A percentile compares a stretch with the other conserved stretches of the same genome.
Conservation (phyloP, 495 filamentous ascomycete genomes). For the Hypoxylon fuscum region DNA sequence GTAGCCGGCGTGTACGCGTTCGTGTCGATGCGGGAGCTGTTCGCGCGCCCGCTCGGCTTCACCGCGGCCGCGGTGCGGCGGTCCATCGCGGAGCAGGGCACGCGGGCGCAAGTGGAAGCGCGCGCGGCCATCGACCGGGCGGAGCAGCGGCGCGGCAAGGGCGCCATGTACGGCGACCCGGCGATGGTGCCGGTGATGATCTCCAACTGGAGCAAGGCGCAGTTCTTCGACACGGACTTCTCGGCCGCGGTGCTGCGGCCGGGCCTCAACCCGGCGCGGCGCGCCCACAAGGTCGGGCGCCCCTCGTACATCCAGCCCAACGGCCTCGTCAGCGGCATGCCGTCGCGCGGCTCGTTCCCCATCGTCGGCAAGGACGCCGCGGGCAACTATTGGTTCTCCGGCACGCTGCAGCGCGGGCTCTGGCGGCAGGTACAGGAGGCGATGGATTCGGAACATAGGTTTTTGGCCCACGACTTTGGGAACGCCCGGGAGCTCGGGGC, state of each 20-base stretch:
- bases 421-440: conserved; percentile 49
- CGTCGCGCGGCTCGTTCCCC: conserved; percentile 45
- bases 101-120: conserved; percentile 55
- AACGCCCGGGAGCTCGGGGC: neutral
- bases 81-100: conserved; percentile 54
- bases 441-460: conserved; percentile 34
- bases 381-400: conserved; percentile 60
- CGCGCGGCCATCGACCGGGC: conserved; percentile 30
- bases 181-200: conserved; percentile 49
- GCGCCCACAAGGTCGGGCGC: conserved; percentile 37
- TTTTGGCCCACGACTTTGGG: conserved; percentile 6
- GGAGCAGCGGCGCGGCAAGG: conserved; percentile 18
- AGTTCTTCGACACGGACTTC: conserved; percentile 58
- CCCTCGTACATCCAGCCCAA: conserved; percentile 45
- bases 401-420: conserved; percentile 45
- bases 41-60: conserved; percentile 46
- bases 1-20: conserved; percentile 42
- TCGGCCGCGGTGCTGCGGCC: conserved; percentile 49
- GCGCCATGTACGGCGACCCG: conserved; percentile 48
- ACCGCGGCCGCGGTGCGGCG: conserved; percentile 49
- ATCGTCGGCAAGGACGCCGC: conserved; percentile 59
- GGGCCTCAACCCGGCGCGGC: conserved; percentile 17
- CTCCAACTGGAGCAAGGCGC: conserved; percentile 58
- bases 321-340: conserved; percentile 39
- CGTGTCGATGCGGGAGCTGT: conserved; percentile 45